Percentiles rank a stretch among this genome's conserved stretches.
These are phyloP conservation scores for Pistacia vera DNA, from an alignment of 345 rosid genomes.

Conservation along the genomic window DNA sequence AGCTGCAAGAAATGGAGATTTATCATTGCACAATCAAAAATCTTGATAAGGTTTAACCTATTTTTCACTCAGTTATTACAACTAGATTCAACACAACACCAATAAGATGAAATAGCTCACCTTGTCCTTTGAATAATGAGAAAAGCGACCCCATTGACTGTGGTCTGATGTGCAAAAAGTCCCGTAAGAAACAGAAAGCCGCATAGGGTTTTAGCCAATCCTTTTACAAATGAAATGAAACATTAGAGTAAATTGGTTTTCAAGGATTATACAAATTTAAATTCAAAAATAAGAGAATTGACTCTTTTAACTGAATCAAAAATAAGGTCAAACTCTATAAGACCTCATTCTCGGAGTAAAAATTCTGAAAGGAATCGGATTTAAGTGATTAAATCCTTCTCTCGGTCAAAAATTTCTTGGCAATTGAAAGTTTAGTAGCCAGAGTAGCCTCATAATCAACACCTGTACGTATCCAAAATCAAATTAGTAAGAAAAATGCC, in stretches of 20 bases:
- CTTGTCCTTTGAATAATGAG: constrained; percentile 70
- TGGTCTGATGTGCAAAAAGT: constrained; percentile 96
- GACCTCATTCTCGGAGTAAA: constrained; percentile 85
- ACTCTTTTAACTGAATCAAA: not conserved
- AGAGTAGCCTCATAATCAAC: constrained; percentile 92
- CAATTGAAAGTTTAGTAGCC: constrained; percentile 85
- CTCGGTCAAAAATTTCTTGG: constrained; percentile 69
- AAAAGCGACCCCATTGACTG: constrained; percentile 94
- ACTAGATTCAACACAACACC: not conserved
- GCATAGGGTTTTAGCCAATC: constrained; percentile 97
- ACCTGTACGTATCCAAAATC: constrained; percentile 45
- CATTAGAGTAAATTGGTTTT: constrained; percentile 22
- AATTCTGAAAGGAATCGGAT: constrained; percentile 72
- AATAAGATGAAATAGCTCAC: constrained; percentile 37
- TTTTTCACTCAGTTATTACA: not conserved
- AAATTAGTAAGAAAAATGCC: constrained; percentile 14
- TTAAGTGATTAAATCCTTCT: constrained; percentile 75
- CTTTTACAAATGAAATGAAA: constrained; percentile 37
- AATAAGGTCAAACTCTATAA: constrained; percentile 14
- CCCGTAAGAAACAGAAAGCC: constrained; percentile 88
- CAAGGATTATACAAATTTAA: constrained; percentile 1
- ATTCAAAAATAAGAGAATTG: not conserved
- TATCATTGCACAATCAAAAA: not conserved
- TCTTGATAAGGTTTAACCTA: not conserved
- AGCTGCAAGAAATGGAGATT: constrained; percentile 52